phyloP scores from a whole-genome alignment of 106 monocot genomes.

The Vanilla planifolia region DNA sequence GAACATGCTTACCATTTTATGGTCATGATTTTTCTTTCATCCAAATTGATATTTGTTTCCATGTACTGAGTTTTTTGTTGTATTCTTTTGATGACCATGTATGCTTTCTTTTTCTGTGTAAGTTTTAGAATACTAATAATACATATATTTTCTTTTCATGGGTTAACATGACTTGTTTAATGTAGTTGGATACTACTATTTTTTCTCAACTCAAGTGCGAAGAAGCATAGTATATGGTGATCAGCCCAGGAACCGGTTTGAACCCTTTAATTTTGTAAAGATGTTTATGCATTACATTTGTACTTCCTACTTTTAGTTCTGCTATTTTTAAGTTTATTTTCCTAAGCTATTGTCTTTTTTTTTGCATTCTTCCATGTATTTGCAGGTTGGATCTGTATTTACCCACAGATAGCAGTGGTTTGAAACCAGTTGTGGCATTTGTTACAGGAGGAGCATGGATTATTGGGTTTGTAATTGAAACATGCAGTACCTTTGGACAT shows the following conservation, averaged over 20 bases:
- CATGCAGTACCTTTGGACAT: no score
- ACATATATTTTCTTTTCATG: slow-evolving; percentile 2
- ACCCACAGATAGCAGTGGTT: slow-evolving; percentile 36
- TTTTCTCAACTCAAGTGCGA: slow-evolving; percentile 70
- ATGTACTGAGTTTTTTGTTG: background rate
- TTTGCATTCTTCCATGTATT: background rate
- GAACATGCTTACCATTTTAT: no score
- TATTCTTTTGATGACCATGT: background rate
- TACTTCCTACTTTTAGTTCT: background rate
- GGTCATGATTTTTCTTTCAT: background rate
- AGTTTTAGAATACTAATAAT: background rate
- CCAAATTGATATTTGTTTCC: background rate
- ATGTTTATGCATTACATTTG: background rate
- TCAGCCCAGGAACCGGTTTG: slow-evolving; percentile 82
- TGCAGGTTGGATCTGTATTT: slow-evolving; percentile 89
- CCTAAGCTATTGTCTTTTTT: slow-evolving; percentile 2
- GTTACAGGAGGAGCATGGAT: slow-evolving; percentile 99
- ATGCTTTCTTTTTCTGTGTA: slow-evolving; percentile 1
- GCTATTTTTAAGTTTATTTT: no score
- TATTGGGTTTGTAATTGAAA: slow-evolving; percentile 80
- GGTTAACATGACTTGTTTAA: slow-evolving; percentile 11
- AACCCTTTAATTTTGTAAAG: background rate
- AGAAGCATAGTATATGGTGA: slow-evolving; percentile 93
- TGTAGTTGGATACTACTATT: slow-evolving; percentile 92
- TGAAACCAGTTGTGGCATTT: slow-evolving; percentile 86